Evolutionary conservation across 2,329 filamentous ascomycete genomes (phyloP), one percentile per base, ranked within the genome.

Genomic region (Penicillium sp.): DNA sequence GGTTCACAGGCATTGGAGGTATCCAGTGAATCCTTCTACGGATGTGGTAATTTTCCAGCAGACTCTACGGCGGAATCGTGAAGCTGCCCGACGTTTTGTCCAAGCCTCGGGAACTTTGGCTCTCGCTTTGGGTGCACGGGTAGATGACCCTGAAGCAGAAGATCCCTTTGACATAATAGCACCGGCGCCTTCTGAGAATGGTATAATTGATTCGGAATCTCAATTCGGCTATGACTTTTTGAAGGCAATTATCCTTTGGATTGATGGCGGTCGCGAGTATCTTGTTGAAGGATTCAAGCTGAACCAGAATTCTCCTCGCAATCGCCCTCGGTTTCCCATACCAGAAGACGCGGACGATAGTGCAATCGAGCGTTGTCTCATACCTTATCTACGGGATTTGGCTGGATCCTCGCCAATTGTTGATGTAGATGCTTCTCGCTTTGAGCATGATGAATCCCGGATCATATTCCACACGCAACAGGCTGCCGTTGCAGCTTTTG

Each of bases 161-260:
- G 65, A 73, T 21, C 65, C 72, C 47, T 83, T 83, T 61, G 66
- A 73, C n/a, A 71, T 74, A 20, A 79, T 84, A 24, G 69, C 68
- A 43, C 77, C 77, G 18, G 77, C 80, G 0, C 69, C 75, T 47
- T 69, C 73, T 21, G 74, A 81, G 65, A 67, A 78, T 62, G 64
- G 66, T 56, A 52, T 65, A 33, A 64, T 76, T 20, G 64, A 74
- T 12, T 61, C 63, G 7, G 71, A 75, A 20, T 77, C 82, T 46
- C 78, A 79, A 14, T 87, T 87, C 64, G 77, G 77, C n/a, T 86
- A 85, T 62, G 84, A 87, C 61, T 87, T 87, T 62, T 63, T 87
- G 24, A 85, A 83, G 65, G 83, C 84, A 1, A 84, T 87, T 45
- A 64, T 85, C 2, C 72, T 86, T 1, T 87, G 83, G 82, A 70